These are phyloP conservation scores for Aureococcus anophagefferens DNA, from an alignment of 108 stramenopile genomes.

Conservation along the genomic window DNA sequence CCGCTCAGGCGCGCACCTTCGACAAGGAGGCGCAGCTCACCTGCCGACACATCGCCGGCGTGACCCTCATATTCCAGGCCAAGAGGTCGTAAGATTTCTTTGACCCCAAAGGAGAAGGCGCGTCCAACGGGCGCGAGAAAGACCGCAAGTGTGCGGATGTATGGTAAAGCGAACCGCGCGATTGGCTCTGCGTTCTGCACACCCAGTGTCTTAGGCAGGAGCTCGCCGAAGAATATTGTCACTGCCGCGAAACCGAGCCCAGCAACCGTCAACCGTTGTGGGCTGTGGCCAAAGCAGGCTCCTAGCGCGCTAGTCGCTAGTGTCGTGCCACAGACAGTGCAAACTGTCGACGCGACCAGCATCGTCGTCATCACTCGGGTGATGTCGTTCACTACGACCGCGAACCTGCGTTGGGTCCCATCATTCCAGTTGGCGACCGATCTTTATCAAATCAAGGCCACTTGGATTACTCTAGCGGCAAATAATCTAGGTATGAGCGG, in stretches of 20 bases:
- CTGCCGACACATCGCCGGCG: conserved; percentile 55
- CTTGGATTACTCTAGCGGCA: too few relatives aligned
- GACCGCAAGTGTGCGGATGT: conserved; percentile 63
- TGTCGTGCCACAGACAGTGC: background rate
- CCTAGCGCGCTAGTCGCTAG: background rate
- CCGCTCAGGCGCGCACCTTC: conserved; percentile 83
- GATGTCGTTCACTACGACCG: background rate
- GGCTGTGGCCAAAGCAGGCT: background rate
- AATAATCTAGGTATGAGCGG: too few relatives aligned
- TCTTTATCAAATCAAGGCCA: too few relatives aligned
- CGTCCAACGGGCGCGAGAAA: conserved; percentile 32
- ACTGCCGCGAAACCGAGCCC: conserved; percentile 47
- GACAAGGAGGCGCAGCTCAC: conserved; percentile 82
- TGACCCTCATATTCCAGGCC: too few relatives aligned
- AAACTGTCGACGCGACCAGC: background rate
- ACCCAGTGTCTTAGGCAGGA: conserved; percentile 85
- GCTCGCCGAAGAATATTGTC: conserved; percentile 89
- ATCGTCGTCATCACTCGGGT: background rate
- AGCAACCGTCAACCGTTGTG: background rate
- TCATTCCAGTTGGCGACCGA: too few relatives aligned
- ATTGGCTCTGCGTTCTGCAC: conserved; percentile 86
- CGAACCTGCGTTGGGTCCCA: background rate
- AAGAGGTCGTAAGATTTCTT: too few relatives aligned
- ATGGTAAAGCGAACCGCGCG: conserved; percentile 77
- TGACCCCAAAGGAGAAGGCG: background rate